Base-by-base conservation (phyloP, 2,329 filamentous ascomycete species). In the Ophiostoma australiae region DNA sequence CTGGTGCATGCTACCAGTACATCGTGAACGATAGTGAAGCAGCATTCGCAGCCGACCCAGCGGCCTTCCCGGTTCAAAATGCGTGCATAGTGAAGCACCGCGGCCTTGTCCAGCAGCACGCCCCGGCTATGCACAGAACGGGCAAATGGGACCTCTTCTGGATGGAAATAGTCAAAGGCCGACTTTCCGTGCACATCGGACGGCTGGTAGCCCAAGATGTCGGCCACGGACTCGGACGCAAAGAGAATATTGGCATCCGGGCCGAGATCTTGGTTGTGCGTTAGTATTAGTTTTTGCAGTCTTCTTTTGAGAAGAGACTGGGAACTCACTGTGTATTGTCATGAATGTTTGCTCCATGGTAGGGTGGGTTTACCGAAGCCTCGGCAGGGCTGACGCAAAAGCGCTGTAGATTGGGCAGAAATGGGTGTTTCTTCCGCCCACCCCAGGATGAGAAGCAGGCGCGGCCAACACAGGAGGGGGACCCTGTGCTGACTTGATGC, bases 1-100 rank as follows among this genome's bases (percentile, higher is more conserved):
- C 90, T 93, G 15, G 90, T 94, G 77, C 91, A 93, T 58, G 91
- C 92, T 68, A 96, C 91, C 79, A 97, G 83, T 31, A 95, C 91
- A 84, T 96, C 90, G 79, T 96, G 91, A 63, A 96, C 93, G 61
- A 96, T 85, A 5, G 92, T 95, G 78, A 96, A 97, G 79, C 92
- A 93, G 80, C 92, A 95, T 80, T 97, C 93, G 80, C 92, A 95
- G 73, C 87, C 88, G 55, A 94, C 82, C 89, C 90, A 96, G 70
- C 85, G 82, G 20, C 90, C 91, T 76, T 90, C 82, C 66, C 85
- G 88, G 71, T 90, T 87, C 76, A 84, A 85, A 73, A 96, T 87
- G 48, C 88, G 87, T 73, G 89, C 91, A 81, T 96, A 96, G 73
- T 92, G 89, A 72, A 97, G 83, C 23, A 94, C 91, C 4, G 93